A percentile compares a stretch with the other conserved stretches of the same genome.
Conservation (phyloP, 805 yeast genomes). For the Metschnikowia gruessii region DNA sequence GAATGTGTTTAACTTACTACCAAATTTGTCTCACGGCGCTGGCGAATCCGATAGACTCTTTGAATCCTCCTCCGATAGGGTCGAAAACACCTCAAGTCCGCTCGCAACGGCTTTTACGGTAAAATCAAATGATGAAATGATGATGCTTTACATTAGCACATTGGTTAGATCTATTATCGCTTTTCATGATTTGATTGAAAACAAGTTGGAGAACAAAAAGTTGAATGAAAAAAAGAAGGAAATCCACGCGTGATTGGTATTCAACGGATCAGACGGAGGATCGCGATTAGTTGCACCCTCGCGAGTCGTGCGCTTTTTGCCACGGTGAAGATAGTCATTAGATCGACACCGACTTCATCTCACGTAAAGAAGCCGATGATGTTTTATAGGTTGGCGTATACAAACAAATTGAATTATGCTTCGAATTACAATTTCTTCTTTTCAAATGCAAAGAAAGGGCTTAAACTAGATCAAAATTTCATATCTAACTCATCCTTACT, state of each 20-base stretch:
- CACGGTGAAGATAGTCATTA: constrained; percentile 1
- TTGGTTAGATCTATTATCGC: constrained; percentile 93
- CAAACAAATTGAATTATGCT: constrained; percentile 24
- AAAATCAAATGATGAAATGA: constrained; percentile 93
- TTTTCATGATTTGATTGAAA: constrained; percentile 94
- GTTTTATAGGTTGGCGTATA: constrained; percentile 20
- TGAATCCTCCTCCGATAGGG: constrained; percentile 7
- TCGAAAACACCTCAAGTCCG: constrained; percentile 40
- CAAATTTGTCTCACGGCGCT: constrained; percentile 53
- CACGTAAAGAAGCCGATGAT: constrained; percentile 6
- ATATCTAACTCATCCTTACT: constrained; percentile 30
- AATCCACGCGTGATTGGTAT: neutral
- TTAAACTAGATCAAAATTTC: constrained; percentile 33
- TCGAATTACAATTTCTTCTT: constrained; percentile 36
- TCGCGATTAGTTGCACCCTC: constrained; percentile 3
- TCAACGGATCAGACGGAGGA: neutral
- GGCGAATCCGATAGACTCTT: constrained; percentile 14
- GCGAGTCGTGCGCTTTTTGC: constrained; percentile 16
- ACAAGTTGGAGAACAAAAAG: constrained; percentile 76
- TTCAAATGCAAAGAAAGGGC: constrained; percentile 32
- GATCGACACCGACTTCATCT: neutral
- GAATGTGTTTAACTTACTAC: constrained; percentile 89
- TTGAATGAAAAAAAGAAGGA: constrained; percentile 23
- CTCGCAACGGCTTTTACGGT: constrained; percentile 80
- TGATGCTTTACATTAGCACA: constrained; percentile 88